phyloP scores from a whole-genome alignment of 495 filamentous ascomycete species.

The Podospora bellae-mahoneyi region DNA sequence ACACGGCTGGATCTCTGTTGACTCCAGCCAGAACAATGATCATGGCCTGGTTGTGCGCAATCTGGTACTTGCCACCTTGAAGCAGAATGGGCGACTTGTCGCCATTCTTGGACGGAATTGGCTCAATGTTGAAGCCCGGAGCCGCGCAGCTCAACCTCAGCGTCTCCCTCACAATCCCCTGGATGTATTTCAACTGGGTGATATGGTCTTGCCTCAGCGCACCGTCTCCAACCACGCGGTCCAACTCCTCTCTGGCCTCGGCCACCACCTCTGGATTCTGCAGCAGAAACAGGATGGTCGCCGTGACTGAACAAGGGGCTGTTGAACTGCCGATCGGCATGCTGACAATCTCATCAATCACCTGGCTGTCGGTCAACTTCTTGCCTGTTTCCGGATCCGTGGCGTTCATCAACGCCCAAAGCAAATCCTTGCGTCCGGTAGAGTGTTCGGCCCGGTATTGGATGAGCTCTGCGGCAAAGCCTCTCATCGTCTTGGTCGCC shows the following conservation, averaged over 20 bases:
- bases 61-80: slow-evolving; percentile 62
- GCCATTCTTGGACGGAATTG: slow-evolving; percentile 49
- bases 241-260: slow-evolving; percentile 64
- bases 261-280: slow-evolving; percentile 58
- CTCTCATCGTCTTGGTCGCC: slow-evolving; percentile 52
- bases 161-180: slow-evolving; percentile 62
- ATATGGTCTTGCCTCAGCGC: slow-evolving; percentile 55
- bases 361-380: slow-evolving; percentile 54
- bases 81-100: slow-evolving; percentile 43
- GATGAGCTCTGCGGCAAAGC: slow-evolving; percentile 56
- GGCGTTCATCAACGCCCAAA: slow-evolving; percentile 62
- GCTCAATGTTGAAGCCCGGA: slow-evolving; percentile 63
- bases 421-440: slow-evolving; percentile 61
- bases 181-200: slow-evolving; percentile 58
- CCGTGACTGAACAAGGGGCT: slow-evolving; percentile 49
- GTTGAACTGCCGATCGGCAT: slow-evolving; percentile 49
- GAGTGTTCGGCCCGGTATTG: slow-evolving; percentile 55
- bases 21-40: slow-evolving; percentile 58
- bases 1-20: slow-evolving; percentile 67
- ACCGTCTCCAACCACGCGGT: slow-evolving; percentile 55
- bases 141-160: slow-evolving; percentile 62
- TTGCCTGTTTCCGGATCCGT: slow-evolving; percentile 64
- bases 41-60: slow-evolving; percentile 58
- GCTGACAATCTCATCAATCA: slow-evolving; percentile 66
- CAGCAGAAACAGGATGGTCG: slow-evolving; percentile 57